These are phyloP conservation scores for Exophiala phaeomuriformis DNA, from an alignment of 2,329 filamentous ascomycete species.

Conservation along the genomic window DNA sequence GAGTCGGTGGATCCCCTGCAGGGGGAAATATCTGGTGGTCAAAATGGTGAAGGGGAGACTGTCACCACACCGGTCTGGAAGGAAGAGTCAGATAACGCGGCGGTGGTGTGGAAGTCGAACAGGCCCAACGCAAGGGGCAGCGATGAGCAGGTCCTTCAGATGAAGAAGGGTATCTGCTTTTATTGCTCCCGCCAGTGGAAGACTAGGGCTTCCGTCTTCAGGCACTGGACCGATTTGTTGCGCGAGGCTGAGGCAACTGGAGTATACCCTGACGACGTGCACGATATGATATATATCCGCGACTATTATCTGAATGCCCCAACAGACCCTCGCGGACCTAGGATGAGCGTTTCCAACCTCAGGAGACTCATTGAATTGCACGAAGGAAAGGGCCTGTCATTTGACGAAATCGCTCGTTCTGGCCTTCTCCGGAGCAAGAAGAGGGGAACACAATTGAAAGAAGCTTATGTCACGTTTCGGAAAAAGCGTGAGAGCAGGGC, in stretches of 20 bases:
- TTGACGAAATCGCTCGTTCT: constrained; percentile 22
- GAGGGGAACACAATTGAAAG: constrained; percentile 10
- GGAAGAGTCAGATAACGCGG: background rate
- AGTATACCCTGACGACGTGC: constrained; percentile 17
- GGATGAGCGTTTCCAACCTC: constrained; percentile 20
- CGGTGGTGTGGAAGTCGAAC: background rate
- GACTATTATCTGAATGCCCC: constrained; percentile 9
- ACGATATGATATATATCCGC: constrained; percentile 22
- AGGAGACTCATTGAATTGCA: constrained; percentile 23
- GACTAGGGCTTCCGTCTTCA: constrained; percentile 10
- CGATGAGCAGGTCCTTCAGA: constrained; percentile 12
- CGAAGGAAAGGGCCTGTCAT: constrained; percentile 22
- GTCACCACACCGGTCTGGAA: background rate
- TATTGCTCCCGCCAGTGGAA: constrained; percentile 21
- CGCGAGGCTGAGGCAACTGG: constrained; percentile 7
- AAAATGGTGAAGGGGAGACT: background rate
- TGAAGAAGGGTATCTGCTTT: constrained; percentile 20
- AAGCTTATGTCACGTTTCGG: constrained; percentile 21
- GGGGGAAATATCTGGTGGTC: constrained; percentile 15
- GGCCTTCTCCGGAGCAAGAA: constrained; percentile 16
- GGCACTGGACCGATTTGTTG: constrained; percentile 20
- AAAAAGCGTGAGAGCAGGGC: background rate
- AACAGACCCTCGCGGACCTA: constrained; percentile 1
- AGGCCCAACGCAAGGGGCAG: background rate
- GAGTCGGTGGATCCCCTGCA: constrained; percentile 27